A percentile compares a stretch with the other conserved stretches of the same genome.
Conservation (phyloP, 2,329 filamentous ascomycete species). For the Plenodomus tracheiphilus region DNA sequence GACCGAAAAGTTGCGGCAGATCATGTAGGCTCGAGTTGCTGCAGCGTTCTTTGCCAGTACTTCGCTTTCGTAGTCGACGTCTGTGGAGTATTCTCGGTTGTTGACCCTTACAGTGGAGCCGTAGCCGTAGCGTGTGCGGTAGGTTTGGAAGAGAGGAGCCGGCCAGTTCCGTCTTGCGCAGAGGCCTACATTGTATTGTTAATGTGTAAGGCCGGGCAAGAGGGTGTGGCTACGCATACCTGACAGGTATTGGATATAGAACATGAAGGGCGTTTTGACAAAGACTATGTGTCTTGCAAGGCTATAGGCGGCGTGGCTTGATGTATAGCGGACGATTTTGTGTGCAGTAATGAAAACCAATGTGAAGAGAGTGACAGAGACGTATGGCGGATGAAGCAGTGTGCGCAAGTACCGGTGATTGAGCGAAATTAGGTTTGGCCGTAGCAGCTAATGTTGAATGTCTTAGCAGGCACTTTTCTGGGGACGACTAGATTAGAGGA, state of each 20-base stretch:
- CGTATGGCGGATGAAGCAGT: background rate
- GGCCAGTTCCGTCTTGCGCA: conserved; percentile 94
- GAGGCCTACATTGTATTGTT: conserved; percentile 64
- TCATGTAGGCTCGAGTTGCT: conserved; percentile 94
- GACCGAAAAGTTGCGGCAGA: conserved; percentile 95
- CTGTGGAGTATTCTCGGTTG: conserved; percentile 93
- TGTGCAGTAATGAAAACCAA: conserved; percentile 28
- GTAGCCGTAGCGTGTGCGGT: conserved; percentile 73
- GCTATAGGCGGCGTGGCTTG: background rate
- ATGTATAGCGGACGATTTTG: background rate
- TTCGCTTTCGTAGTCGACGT: conserved; percentile 80
- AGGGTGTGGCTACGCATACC: conserved; percentile 31
- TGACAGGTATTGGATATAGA: conserved; percentile 51
- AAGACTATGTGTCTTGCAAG: conserved; percentile 21
- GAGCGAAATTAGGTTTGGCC: background rate
- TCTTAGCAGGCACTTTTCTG: background rate
- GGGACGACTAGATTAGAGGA: conserved; percentile 14
- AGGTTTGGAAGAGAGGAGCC: conserved; percentile 85
- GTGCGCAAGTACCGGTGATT: background rate
- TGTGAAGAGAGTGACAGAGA: background rate
- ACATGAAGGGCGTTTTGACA: conserved; percentile 37
- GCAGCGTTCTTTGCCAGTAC: conserved; percentile 87
- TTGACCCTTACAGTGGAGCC: conserved; percentile 93
- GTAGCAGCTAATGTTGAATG: conserved; percentile 27
- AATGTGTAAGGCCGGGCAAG: background rate